These are phyloP conservation scores for Neofusicoccum ribis DNA, from an alignment of 2,329 filamentous ascomycete species.

Conservation along the genomic window DNA sequence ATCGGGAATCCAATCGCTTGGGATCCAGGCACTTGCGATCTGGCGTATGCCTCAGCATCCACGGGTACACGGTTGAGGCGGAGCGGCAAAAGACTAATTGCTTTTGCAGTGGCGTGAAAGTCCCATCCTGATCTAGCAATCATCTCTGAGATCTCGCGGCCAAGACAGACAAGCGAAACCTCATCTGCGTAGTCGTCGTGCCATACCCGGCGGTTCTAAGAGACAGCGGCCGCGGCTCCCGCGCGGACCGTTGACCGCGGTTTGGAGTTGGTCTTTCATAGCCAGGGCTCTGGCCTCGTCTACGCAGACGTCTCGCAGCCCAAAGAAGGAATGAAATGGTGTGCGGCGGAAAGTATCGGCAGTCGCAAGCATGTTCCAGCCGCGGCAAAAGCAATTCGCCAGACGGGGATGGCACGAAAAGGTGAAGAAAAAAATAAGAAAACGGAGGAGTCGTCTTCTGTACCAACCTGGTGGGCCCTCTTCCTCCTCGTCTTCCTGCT, in stretches of 20 bases:
- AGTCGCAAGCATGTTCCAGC: background rate
- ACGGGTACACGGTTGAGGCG: background rate
- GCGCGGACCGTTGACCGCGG: background rate
- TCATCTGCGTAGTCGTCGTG: background rate
- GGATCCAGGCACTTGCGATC: background rate
- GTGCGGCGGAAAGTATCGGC: background rate
- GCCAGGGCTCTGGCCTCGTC: background rate
- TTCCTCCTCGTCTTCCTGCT: slow-evolving; percentile 30
- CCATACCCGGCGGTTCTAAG: background rate
- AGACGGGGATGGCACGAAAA: background rate
- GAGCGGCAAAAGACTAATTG: background rate
- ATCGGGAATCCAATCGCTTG: background rate
- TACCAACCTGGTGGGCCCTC: slow-evolving; percentile 20
- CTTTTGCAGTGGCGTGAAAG: background rate
- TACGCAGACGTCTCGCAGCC: background rate
- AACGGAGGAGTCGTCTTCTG: background rate
- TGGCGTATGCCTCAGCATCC: background rate
- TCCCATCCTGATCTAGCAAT: background rate
- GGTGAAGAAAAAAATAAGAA: background rate
- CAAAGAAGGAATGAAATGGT: background rate
- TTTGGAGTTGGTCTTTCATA: background rate
- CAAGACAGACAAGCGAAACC: background rate
- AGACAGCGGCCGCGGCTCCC: background rate
- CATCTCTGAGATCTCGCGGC: background rate
- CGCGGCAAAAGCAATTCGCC: background rate